Evolutionary conservation across 179 eudicot species (phyloP), one percentile per base, ranked within the genome.

Genomic region (Spinacia oleracea): DNA sequence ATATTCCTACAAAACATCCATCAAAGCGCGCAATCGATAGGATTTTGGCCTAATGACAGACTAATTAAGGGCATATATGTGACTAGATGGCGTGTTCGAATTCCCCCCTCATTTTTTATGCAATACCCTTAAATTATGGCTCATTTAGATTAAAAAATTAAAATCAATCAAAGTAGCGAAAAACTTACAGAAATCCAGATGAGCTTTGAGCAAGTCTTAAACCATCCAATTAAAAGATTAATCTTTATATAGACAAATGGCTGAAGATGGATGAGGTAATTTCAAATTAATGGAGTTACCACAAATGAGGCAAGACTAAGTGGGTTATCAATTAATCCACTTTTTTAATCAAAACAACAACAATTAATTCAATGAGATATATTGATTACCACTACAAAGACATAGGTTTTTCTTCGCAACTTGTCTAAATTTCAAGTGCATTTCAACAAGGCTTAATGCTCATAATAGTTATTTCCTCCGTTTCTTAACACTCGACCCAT

Each of bases 281-380:
- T 16, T 21, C 42, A 12, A 15, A 32, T 64, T 32, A 64, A 66
- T 66, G 70, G 70, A 66, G 25, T 20, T 34, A 66, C 45, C 70
- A 66, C 70, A 66, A 18, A 66, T 66, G 70, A 66, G 70, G 70
- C 70, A 66, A 66, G 46, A 66, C 2, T 20, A 66, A 66, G 70
- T 66, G 70, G 16, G 40, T 32, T 35, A 66, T 66, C 45, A 66
- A 66, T 66, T 66, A 20, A 35, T 20, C 27, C 70, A 66, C 70
- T 34, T 66, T 66, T 32, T 34, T 20, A 34, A 2, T 66, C 35
- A 27, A 3, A 10, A 62, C 10, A 62, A 29, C 20, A 11, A 27
- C n/a, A 62, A 3, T 20, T 3, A 66, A 66, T 65, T 66, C 25
- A 34, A 34, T 64, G 40, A 64, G 14, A 64, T 0, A 2, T 31